These are phyloP conservation scores for Leccinum longicurvipes DNA, from an alignment of 768 basidiomycete genomes.

Conservation along the genomic window DNA sequence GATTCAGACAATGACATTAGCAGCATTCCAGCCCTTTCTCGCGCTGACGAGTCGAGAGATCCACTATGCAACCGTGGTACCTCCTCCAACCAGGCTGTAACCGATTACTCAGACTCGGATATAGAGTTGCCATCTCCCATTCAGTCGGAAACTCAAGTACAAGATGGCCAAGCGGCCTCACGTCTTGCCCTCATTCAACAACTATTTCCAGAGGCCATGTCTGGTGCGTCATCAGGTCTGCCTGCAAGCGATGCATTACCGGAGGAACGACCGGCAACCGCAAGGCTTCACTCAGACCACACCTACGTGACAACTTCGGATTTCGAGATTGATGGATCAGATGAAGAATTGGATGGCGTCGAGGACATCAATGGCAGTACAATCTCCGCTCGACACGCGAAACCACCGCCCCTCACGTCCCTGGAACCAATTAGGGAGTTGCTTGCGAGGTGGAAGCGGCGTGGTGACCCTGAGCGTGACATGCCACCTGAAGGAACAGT, in stretches of 20 bases:
- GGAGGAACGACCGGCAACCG: background rate
- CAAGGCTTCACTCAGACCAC: background rate
- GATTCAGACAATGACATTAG: conserved; percentile 18
- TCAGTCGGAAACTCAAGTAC: conserved; percentile 1
- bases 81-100: background rate
- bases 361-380: background rate
- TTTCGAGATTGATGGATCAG: conserved; percentile 6
- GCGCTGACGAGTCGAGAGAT: background rate
- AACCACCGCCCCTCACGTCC: conserved; percentile 1
- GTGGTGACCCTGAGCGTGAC: conserved; percentile 2
- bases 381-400: conserved; percentile 2
- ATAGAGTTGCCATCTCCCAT: conserved; percentile 8
- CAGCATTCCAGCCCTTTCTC: background rate
- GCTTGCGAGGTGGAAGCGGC: conserved; percentile 9
- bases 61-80: background rate
- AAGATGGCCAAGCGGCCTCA: background rate
- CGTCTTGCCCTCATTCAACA: conserved; percentile 1
- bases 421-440: conserved; percentile 13
- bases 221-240: background rate
- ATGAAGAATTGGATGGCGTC: background rate
- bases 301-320: conserved; percentile 1
- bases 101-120: conserved; percentile 9
- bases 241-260: background rate
- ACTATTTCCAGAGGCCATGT: background rate
- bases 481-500: background rate